These are phyloP conservation scores for Pyrus hybrid DNA, from an alignment of 331 rosid genomes.

Conservation along the genomic window DNA sequence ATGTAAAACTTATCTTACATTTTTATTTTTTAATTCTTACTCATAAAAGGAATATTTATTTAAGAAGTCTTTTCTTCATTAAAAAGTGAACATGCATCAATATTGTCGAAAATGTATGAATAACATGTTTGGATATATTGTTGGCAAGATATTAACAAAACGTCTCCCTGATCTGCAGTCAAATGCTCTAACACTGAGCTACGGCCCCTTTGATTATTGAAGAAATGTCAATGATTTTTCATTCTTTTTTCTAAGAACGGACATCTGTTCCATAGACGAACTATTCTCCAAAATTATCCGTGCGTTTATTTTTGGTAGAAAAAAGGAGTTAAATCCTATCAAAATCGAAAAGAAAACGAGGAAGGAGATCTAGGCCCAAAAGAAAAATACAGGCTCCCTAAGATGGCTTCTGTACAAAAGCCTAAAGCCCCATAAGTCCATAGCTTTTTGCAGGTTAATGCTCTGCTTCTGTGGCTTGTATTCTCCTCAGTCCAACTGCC, in stretches of 20 bases:
- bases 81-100: not conserved
- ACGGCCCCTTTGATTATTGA: not conserved
- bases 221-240: too few species aligned
- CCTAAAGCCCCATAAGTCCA: not conserved
- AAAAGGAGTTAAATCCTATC: not conserved
- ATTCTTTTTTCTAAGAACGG: too few species aligned
- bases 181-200: slow-evolving; percentile 44
- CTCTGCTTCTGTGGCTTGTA: not conserved
- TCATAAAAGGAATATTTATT: too few species aligned
- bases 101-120: not conserved
- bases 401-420: not conserved
- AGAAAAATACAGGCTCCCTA: not conserved
- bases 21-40: too few species aligned
- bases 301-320: not conserved
- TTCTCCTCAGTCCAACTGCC: not conserved
- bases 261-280: too few species aligned
- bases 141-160: not conserved
- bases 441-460: not conserved
- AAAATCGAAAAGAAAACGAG: not conserved
- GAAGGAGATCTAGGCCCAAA: not conserved
- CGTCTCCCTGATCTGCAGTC: slow-evolving; percentile 32
- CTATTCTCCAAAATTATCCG: too few species aligned
- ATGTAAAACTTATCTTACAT: too few species aligned
- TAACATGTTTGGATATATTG: not conserved
- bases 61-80: too few species aligned